A percentile compares a stretch with the other conserved stretches of the same genome.
Conservation (phyloP, 2,329 filamentous ascomycete genomes). For the Talaromyces sp. region DNA sequence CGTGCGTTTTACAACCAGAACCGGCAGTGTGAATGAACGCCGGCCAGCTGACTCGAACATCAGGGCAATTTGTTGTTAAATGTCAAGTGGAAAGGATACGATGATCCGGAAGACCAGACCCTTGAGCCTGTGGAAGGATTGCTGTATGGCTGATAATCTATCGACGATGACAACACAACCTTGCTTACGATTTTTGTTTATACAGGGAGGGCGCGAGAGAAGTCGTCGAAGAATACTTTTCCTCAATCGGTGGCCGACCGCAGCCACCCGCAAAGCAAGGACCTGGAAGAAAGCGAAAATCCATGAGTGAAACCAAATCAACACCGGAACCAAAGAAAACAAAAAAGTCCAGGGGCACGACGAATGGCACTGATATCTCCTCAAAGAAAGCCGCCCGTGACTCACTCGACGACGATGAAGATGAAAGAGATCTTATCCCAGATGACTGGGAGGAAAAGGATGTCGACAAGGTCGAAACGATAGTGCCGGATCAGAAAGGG, state of each 20-base stretch:
- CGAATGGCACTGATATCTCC: slow-evolving; percentile 15
- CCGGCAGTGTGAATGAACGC: not conserved
- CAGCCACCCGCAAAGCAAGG: slow-evolving; percentile 19
- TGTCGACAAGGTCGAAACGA: slow-evolving; percentile 38
- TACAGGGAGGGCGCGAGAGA: slow-evolving; percentile 35
- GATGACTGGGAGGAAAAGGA: slow-evolving; percentile 28
- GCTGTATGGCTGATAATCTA: slow-evolving; percentile 23
- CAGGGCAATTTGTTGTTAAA: slow-evolving; percentile 34
- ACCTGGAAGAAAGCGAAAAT: slow-evolving; percentile 28
- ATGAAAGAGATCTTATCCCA: slow-evolving; percentile 5
- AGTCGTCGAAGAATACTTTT: slow-evolving; percentile 36
- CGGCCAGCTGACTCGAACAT: slow-evolving; percentile 6
- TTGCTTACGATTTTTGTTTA: slow-evolving; percentile 13
- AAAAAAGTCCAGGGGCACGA: slow-evolving; percentile 20
- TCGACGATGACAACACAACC: not conserved
- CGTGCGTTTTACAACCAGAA: slow-evolving; percentile 18
- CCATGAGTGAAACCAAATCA: slow-evolving; percentile 19
- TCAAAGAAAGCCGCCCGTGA: slow-evolving; percentile 1
- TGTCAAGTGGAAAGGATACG: slow-evolving; percentile 46
- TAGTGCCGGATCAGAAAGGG: slow-evolving; percentile 28
- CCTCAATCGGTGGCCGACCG: slow-evolving; percentile 37
- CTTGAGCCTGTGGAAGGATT: slow-evolving; percentile 43
- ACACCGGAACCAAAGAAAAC: slow-evolving; percentile 20
- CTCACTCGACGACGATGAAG: slow-evolving; percentile 13
- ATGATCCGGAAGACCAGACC: slow-evolving; percentile 38